Conservation (phyloP, 73 alveolate species). For the Stentor roeselii region DNA sequence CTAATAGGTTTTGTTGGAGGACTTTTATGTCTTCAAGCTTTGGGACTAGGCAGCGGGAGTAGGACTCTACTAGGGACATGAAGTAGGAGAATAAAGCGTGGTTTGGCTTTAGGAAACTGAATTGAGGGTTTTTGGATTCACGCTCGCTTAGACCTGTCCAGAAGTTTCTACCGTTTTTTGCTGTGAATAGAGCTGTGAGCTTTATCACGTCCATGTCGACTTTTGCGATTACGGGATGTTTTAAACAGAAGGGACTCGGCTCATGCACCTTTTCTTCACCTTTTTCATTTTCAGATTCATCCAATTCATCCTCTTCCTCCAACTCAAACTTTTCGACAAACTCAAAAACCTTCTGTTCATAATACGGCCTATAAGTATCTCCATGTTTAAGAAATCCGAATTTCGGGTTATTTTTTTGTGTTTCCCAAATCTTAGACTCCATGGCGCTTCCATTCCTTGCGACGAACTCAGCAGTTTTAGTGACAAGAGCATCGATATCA, state of each 20-base stretch:
- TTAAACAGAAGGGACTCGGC: constrained; percentile 51
- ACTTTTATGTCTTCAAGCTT: constrained; percentile 27
- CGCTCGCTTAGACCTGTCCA: constrained; percentile 85
- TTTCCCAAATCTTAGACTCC: constrained; percentile 58
- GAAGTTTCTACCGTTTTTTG: constrained; percentile 97
- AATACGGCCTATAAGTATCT: constrained; percentile 77
- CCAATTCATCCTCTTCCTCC: constrained; percentile 36
- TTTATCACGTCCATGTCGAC: constrained; percentile 90
- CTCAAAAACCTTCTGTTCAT: constrained; percentile 61
- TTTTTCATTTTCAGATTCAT: constrained; percentile 40
- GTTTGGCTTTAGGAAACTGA: constrained; percentile 95
- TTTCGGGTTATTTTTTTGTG: constrained; percentile 57
- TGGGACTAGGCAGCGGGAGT: constrained; percentile 82
- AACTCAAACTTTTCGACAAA: constrained; percentile 44
- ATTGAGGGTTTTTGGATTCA: constrained; percentile 92
- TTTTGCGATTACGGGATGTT: constrained; percentile 87
- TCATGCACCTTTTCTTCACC: constrained; percentile 38
- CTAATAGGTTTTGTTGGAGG: constrained; percentile 27
- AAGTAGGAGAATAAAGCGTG: constrained; percentile 92
- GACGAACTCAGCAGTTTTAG: constrained; percentile 80
- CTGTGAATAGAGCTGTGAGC: constrained; percentile 93
- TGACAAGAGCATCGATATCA: constrained; percentile 53
- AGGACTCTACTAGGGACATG: constrained; percentile 86
- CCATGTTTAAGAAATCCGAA: constrained; percentile 67
- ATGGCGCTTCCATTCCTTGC: constrained; percentile 71